Evolutionary conservation across 495 filamentous ascomycete species (phyloP), one percentile per base, ranked within the genome.

Genomic region (Penicillium atrosanguineum): DNA sequence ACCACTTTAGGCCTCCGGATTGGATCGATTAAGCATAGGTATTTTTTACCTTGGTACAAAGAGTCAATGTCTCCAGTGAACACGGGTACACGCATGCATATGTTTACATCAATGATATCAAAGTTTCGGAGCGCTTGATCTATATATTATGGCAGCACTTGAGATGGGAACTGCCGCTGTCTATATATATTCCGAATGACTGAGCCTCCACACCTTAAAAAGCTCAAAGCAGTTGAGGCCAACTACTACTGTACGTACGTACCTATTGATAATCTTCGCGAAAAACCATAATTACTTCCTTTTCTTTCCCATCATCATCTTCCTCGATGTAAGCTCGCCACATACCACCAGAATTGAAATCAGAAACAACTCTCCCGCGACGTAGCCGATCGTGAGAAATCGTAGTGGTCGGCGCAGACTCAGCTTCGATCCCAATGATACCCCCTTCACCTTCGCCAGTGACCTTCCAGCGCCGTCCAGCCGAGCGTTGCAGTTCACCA

Each of bases 301-400:
- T 28, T 1, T 73, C 70, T 29, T 69, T 70, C 4, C 87, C 90
- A 38, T 83, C 56, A 34, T 79, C 80, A 54, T 89, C 83, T 42
- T 86, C 83, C 54, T 95, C 85, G 28, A 90, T 67, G 81, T 86
- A 94, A 7, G 88, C 89, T 26, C 91, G 77, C 70, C 89, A 95
- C 89, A 97, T 93, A 0, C 92, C 92, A 4, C 86, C 88, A 60
- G 89, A 95, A 64, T 97, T 96, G 67, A 87, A 89, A 60, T 90
- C 87, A 46, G 79, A 83, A 25, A 88, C 74, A n/a, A 91, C 75
- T 40, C 73, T 71, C 0, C 79, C 80, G 52, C 75, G 50, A 46
- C 53, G 61, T 39, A 63, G 16, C 63, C n/a, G 78, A 65, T 25
- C 64, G 44, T 36, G 44, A 44, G 25, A 50, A 15, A 14, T 14